Percentiles rank a stretch among this genome's conserved stretches.
Evolutionary conservation across 2,329 filamentous ascomycete species (phyloP).

Genomic region (Colletotrichum camelliae): DNA sequence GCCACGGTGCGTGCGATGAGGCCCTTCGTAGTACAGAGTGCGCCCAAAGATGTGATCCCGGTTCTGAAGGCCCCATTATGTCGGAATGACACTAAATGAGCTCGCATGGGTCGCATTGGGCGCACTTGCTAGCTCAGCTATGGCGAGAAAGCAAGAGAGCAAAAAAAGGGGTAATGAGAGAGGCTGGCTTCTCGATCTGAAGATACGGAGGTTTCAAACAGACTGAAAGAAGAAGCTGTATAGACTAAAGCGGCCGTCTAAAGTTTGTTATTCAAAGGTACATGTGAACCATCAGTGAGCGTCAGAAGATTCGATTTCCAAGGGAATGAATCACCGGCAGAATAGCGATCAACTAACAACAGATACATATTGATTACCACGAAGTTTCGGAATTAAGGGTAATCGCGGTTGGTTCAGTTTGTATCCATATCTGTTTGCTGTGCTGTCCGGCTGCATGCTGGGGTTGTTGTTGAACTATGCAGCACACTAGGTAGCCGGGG

Average conservation of each 20-base stretch:
- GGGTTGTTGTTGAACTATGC: neutral
- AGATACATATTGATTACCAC: neutral
- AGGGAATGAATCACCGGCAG: neutral
- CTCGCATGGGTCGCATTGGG: neutral
- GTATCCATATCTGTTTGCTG: neutral
- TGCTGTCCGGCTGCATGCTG: neutral
- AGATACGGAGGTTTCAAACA: no score
- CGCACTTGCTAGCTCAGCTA: neutral
- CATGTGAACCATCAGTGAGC: neutral
- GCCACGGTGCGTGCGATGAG: no score
- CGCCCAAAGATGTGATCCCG: neutral
- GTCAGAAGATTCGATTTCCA: neutral
- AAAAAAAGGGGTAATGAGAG: neutral
- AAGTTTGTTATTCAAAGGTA: neutral
- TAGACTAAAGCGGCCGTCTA: neutral
- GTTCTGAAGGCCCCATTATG: fast-evolving
- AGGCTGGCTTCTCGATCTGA: neutral
- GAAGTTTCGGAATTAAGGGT: neutral
- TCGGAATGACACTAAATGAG: neutral
- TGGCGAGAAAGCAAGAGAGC: neutral
- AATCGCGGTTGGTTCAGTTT: neutral
- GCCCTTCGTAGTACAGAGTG: neutral
- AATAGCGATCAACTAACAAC: neutral
- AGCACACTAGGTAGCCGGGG: neutral
- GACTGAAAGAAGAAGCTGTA: no score